These are phyloP conservation scores for Blepharisma undulans DNA, from an alignment of 169 alveolate species.

Conservation along the genomic window DNA sequence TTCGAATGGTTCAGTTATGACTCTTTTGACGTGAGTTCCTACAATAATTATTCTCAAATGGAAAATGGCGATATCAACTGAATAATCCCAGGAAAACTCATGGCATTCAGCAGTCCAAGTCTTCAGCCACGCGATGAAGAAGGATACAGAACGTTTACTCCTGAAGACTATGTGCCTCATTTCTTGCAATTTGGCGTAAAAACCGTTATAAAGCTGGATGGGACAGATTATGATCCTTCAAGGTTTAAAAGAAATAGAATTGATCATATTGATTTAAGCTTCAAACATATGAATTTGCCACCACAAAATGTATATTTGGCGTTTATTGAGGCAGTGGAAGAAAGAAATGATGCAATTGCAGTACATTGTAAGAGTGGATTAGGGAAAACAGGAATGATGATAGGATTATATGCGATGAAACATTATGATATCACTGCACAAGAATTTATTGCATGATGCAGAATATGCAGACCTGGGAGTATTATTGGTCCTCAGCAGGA, in stretches of 20 bases:
- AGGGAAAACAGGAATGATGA: slow-evolving; percentile 94
- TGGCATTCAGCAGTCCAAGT: slow-evolving; percentile 85
- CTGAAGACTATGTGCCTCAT: slow-evolving; percentile 88
- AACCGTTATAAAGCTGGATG: slow-evolving; percentile 90
- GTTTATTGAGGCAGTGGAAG: slow-evolving; percentile 87
- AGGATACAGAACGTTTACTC: slow-evolving; percentile 71
- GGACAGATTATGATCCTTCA: slow-evolving; percentile 84
- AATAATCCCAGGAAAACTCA: slow-evolving; percentile 91
- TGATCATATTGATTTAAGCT: slow-evolving; percentile 84
- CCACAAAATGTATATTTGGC: slow-evolving; percentile 83
- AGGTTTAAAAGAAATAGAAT: slow-evolving; percentile 80
- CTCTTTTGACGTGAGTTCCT: slow-evolving; percentile 84
- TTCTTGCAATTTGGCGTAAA: slow-evolving; percentile 87
- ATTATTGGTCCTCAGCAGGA: slow-evolving; percentile 95
- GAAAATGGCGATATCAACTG: slow-evolving; percentile 93
- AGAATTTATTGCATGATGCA: slow-evolving; percentile 91
- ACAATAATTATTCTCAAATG: slow-evolving; percentile 88
- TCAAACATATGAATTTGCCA: slow-evolving; percentile 92
- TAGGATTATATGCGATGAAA: slow-evolving; percentile 93
- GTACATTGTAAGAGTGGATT: slow-evolving; percentile 97
- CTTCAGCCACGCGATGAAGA: slow-evolving; percentile 67
- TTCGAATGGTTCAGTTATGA: slow-evolving; percentile 91
- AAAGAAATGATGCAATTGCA: slow-evolving; percentile 91
- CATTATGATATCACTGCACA: slow-evolving; percentile 91
- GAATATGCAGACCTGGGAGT: slow-evolving; percentile 94